Conservation (phyloP, 2,329 filamentous ascomycete species). For the Trichoderma citrinoviride region DNA sequence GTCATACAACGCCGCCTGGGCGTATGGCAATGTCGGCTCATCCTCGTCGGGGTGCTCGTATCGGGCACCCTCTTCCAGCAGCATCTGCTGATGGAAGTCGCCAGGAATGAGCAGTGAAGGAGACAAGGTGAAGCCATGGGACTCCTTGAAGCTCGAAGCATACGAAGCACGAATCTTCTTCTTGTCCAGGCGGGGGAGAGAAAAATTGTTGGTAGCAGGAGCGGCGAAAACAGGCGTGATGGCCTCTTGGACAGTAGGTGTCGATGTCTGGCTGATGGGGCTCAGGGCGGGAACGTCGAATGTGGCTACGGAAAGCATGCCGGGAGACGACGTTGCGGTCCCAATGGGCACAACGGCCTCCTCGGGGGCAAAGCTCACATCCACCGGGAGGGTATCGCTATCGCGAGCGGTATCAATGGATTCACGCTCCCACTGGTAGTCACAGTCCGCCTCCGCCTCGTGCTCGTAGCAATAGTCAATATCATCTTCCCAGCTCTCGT, state of each 20-base stretch:
- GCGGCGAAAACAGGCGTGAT: conserved; percentile 42
- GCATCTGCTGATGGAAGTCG: conserved; percentile 57
- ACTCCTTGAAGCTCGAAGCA: conserved; percentile 56
- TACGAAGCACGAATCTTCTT: conserved; percentile 42
- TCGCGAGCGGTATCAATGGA: conserved; percentile 46
- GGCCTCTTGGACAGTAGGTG: conserved; percentile 42
- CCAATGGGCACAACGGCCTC: conserved; percentile 10
- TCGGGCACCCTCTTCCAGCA: conserved; percentile 34
- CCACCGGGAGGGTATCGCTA: conserved; percentile 25
- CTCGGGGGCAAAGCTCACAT: conserved; percentile 29
- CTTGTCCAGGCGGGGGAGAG: conserved; percentile 44
- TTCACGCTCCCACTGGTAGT: conserved; percentile 62
- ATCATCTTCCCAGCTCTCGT: conserved; percentile 64
- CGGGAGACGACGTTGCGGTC: conserved; percentile 28
- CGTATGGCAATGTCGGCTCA: conserved; percentile 25
- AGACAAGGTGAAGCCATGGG: conserved; percentile 58
- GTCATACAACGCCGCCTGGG: conserved; percentile 25
- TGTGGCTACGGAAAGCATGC: conserved; percentile 30
- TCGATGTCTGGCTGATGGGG: conserved; percentile 47
- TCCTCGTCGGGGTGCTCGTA: conserved; percentile 37
- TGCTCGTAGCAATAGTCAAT: conserved; percentile 71
- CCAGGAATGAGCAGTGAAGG: conserved; percentile 61
- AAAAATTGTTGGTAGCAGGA: conserved; percentile 49
- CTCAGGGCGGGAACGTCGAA: conserved; percentile 50
- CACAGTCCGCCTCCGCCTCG: conserved; percentile 63